phyloP scores from a whole-genome alignment of 2,329 filamentous ascomycete genomes.

The Stagonosporopsis chrysanthemi region DNA sequence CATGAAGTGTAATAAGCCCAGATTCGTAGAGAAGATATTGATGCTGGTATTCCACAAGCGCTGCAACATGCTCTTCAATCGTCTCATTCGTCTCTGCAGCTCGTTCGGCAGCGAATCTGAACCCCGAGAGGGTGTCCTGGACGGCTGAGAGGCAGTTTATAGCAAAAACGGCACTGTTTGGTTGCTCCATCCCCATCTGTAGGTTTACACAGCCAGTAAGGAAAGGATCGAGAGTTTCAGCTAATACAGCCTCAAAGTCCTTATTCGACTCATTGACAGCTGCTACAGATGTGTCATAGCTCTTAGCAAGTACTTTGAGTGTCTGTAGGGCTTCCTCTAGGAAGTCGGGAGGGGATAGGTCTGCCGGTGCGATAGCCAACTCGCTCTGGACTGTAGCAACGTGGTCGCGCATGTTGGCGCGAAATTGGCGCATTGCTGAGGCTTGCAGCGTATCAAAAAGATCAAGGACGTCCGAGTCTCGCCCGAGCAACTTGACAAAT shows the following conservation, averaged over 20 bases:
- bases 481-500: constrained; percentile 79
- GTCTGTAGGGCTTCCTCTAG: constrained; percentile 80
- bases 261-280: constrained; percentile 63
- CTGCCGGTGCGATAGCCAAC: constrained; percentile 71
- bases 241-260: constrained; percentile 77
- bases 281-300: constrained; percentile 82
- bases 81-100: constrained; percentile 63
- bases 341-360: constrained; percentile 81
- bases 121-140: constrained; percentile 62
- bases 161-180: constrained; percentile 71
- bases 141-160: constrained; percentile 75
- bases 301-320: constrained; percentile 80
- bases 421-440: constrained; percentile 83
- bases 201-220: constrained; percentile 76
- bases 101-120: constrained; percentile 69
- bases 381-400: constrained; percentile 77
- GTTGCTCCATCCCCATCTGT: constrained; percentile 65
- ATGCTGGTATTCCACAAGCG: constrained; percentile 73
- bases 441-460: constrained; percentile 73
- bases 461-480: constrained; percentile 72
- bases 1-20: constrained; percentile 71
- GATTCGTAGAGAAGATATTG: constrained; percentile 77
- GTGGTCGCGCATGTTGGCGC: constrained; percentile 80
- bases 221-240: constrained; percentile 86
- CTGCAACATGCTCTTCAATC: constrained; percentile 63